phyloP scores from a whole-genome alignment of 2,329 filamentous ascomycete species.

The Cercospora sp. region DNA sequence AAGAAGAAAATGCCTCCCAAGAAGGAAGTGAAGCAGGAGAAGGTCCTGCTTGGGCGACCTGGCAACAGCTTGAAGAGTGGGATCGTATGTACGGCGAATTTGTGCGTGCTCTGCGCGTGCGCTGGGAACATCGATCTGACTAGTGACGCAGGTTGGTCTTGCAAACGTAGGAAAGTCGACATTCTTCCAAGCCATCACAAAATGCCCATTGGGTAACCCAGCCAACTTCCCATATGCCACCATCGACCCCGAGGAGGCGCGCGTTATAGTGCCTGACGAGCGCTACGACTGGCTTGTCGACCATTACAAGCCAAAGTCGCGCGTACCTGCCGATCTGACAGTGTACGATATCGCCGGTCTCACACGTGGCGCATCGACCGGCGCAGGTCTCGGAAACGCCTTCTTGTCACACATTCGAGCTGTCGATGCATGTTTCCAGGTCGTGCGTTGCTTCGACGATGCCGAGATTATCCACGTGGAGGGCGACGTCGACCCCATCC shows the following conservation, averaged over 20 bases:
- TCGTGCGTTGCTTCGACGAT: constrained; percentile 69
- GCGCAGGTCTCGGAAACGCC: constrained; percentile 93
- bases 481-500: constrained; percentile 92
- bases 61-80: constrained; percentile 99
- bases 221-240: constrained; percentile 99
- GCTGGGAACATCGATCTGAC: constrained; percentile 44
- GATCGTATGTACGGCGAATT: constrained; percentile 69
- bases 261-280: constrained; percentile 93
- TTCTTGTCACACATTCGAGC: constrained; percentile 99
- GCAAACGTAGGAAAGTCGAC: constrained; percentile 99
- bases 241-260: constrained; percentile 97
- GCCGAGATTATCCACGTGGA: constrained; percentile 99
- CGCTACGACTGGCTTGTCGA: constrained; percentile 94
- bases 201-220: constrained; percentile 94
- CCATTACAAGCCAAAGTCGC: constrained; percentile 97
- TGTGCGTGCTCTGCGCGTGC: constrained; percentile 38
- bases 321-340: constrained; percentile 95
- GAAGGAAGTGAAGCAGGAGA: constrained; percentile 88
- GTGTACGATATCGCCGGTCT: constrained; percentile 98
- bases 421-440: constrained; percentile 45
- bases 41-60: constrained; percentile 90
- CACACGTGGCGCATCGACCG: constrained; percentile 92
- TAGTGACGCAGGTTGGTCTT: constrained; percentile 75
- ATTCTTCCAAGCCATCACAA: constrained; percentile 98
- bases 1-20: constrained; percentile 88